Conservation (phyloP, 179 eudicot genomes). For the Heliamphora ciliata region DNA sequence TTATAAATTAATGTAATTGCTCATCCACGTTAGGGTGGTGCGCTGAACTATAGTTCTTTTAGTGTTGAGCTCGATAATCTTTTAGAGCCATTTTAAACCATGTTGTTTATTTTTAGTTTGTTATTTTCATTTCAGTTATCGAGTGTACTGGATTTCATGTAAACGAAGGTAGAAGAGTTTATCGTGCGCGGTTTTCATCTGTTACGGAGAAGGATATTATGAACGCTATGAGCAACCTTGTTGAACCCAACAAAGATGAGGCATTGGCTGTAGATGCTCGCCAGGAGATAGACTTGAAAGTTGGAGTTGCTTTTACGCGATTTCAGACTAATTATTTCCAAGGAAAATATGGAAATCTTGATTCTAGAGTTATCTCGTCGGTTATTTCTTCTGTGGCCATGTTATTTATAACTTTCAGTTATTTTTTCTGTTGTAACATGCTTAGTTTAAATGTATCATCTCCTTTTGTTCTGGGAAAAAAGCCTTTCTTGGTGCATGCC, state of each 20-base stretch:
- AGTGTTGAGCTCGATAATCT: neutral
- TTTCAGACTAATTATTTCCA: conserved; percentile 86
- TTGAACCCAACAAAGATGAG: conserved; percentile 77
- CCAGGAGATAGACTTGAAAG: conserved; percentile 97
- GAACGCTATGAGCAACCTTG: conserved; percentile 82
- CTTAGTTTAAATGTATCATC: neutral
- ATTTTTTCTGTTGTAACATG: conserved; percentile 15
- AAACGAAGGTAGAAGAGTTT: conserved; percentile 46
- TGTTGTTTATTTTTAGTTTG: conserved; percentile 7
- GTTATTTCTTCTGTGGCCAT: conserved; percentile 34
- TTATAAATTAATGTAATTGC: neutral
- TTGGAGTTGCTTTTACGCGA: conserved; percentile 93
- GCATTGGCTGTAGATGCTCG: conserved; percentile 96
- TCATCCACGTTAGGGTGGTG: neutral
- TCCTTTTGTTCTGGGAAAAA: neutral
- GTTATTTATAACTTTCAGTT: conserved; percentile 8
- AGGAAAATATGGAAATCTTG: conserved; percentile 96
- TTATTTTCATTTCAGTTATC: conserved; percentile 45
- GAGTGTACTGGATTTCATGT: conserved; percentile 71
- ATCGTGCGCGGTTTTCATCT: conserved; percentile 92
- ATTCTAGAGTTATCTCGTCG: conserved; percentile 94
- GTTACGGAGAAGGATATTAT: conserved; percentile 74
- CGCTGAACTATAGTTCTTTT: neutral
- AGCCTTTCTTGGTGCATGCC: neutral
- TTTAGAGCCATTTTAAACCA: neutral